Evolutionary conservation across 2,329 filamentous ascomycete genomes (phyloP).

Genomic region (Colletotrichum sp.): DNA sequence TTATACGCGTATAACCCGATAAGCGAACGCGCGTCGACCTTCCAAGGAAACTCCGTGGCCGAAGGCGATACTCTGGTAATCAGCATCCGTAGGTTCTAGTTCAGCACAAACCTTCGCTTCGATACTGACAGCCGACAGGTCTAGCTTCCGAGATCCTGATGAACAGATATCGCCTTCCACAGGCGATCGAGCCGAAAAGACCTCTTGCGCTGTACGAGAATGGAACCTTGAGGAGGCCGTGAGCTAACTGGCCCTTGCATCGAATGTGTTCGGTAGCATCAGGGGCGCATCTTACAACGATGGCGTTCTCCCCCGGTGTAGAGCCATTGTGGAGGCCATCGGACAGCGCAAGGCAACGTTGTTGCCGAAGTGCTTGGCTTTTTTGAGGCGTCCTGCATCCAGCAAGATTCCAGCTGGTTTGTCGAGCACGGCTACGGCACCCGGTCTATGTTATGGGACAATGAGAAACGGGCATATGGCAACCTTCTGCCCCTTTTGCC

Average conservation of each 20-base stretch:
- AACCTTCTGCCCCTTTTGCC: neutral
- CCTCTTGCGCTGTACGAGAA: conserved; percentile 27
- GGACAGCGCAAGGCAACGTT: conserved; percentile 21
- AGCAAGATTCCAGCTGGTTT: conserved; percentile 20
- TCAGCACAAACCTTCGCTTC: neutral
- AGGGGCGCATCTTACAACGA: conserved; percentile 24
- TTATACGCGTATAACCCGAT: conserved; percentile 29
- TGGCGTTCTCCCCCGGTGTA: conserved; percentile 28
- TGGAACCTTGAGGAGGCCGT: conserved; percentile 27
- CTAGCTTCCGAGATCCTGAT: conserved; percentile 30
- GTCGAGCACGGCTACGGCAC: neutral
- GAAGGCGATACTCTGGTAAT: conserved; percentile 31
- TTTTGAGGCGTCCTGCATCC: conserved; percentile 17
- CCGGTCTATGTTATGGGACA: neutral
- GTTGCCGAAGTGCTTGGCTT: conserved; percentile 6
- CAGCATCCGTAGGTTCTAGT: conserved; percentile 29
- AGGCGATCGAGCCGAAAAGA: conserved; percentile 10
- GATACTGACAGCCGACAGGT: conserved; percentile 14
- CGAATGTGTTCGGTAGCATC: neutral
- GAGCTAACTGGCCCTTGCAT: conserved; percentile 1
- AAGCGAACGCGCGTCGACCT: conserved; percentile 20
- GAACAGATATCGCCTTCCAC: conserved; percentile 26
- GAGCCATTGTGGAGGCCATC: conserved; percentile 27
- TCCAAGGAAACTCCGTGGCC: conserved; percentile 28
- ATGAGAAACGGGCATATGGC: neutral